Percentiles rank a stretch among this genome's conserved stretches.
Conservation (phyloP, 192 early-diverging fungal species). For the Dissophora ornata region DNA sequence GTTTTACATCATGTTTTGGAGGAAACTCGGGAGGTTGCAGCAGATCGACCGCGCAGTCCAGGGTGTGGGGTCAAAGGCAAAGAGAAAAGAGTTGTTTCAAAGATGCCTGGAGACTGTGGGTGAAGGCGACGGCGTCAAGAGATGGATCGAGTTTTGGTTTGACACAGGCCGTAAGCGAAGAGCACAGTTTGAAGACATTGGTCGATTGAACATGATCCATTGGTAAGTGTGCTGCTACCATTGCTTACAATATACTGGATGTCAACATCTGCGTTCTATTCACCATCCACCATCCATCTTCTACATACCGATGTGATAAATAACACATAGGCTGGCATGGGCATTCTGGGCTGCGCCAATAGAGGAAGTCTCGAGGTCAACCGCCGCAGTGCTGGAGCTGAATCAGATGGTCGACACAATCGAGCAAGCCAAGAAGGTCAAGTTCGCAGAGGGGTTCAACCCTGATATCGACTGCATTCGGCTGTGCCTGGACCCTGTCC, state of each 20-base stretch:
- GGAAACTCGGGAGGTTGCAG: slow-evolving; percentile 11
- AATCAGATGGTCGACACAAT: slow-evolving; percentile 44
- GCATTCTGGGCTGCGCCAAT: slow-evolving; percentile 57
- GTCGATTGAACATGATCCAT: slow-evolving; percentile 32
- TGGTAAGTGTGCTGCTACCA: slow-evolving; percentile 25
- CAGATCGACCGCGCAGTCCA: slow-evolving; percentile 21
- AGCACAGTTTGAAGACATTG: slow-evolving; percentile 32
- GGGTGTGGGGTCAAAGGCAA: slow-evolving; percentile 14
- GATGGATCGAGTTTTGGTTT: slow-evolving; percentile 36
- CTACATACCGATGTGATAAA: no score
- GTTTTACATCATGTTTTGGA: slow-evolving; percentile 42
- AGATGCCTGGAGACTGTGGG: slow-evolving; percentile 34
- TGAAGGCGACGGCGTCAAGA: slow-evolving; percentile 13
- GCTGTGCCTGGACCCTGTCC: slow-evolving; percentile 64
- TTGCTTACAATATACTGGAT: no score
- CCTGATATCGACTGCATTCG: slow-evolving; percentile 61
- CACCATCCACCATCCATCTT: no score
- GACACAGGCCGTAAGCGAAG: slow-evolving; percentile 30
- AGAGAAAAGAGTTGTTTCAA: slow-evolving; percentile 35
- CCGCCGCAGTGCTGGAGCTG: slow-evolving; percentile 44
- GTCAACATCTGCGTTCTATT: no score
- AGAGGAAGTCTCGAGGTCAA: slow-evolving; percentile 32
- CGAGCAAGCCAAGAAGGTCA: slow-evolving; percentile 48
- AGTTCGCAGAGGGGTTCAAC: slow-evolving; percentile 58
- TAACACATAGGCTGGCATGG: slow-evolving; percentile 68